These are phyloP conservation scores for Mycena galericulata DNA, from an alignment of 768 basidiomycete genomes.

Conservation along the genomic window DNA sequence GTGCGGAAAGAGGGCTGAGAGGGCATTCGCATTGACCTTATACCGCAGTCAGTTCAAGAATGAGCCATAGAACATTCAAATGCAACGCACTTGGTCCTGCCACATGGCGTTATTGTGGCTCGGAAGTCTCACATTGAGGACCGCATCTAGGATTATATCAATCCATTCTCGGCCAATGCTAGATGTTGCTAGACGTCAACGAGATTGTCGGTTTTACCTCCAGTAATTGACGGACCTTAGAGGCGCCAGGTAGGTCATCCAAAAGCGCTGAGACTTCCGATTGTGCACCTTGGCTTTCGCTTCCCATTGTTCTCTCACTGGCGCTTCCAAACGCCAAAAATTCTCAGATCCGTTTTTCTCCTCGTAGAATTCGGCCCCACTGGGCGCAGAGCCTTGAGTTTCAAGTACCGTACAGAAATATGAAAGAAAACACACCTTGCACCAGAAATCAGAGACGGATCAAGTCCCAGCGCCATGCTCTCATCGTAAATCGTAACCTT, in stretches of 20 bases:
- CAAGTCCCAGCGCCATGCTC: constrained; percentile 10
- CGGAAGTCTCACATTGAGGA: constrained; percentile 24
- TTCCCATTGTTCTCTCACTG: constrained; percentile 21
- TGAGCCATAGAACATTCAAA: neutral
- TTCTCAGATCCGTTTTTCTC: neutral
- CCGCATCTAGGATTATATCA: constrained; percentile 25
- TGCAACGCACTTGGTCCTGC: constrained; percentile 29
- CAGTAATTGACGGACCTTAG: neutral
- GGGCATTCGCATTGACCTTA: constrained; percentile 31
- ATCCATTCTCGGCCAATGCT: constrained; percentile 23
- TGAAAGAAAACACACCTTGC: constrained; percentile 10
- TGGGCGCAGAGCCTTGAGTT: neutral
- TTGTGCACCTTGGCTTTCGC: constrained; percentile 20
- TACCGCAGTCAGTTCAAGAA: no score
- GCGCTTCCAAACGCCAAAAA: constrained; percentile 20
- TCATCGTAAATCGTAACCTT: constrained; percentile 24
- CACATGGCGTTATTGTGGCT: constrained; percentile 8
- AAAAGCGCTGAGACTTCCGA: constrained; percentile 28
- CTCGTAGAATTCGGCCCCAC: constrained; percentile 12
- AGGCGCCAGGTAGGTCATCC: constrained; percentile 26
- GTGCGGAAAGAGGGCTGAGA: constrained; percentile 30
- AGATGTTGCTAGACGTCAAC: neutral
- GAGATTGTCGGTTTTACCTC: neutral
- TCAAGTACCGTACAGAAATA: no score
- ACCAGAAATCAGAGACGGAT: constrained; percentile 28